Evolutionary conservation across 495 filamentous ascomycete species (phyloP).

Genomic region (Astrocystis sublimbata): DNA sequence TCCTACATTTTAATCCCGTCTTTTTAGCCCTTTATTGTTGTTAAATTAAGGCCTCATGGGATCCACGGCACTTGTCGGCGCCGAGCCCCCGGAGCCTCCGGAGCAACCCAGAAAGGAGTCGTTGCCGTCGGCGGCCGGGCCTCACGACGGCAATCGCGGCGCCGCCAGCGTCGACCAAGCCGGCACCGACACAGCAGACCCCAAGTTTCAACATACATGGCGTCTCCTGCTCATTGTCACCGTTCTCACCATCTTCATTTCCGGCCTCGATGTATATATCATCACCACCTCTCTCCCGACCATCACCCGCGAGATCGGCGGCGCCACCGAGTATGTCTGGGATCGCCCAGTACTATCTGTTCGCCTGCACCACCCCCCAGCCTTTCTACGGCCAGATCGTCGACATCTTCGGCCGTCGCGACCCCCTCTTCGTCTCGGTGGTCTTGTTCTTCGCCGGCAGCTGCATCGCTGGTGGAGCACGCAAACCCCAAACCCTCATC

Average conservation of each 20-base stretch:
- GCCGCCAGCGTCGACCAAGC: too few relatives aligned
- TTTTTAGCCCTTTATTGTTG: too few relatives aligned
- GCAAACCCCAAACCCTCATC: conserved; percentile 66
- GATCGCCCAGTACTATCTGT: conserved; percentile 53
- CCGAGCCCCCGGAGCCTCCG: too few relatives aligned
- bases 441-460: conserved; percentile 64
- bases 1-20: too few relatives aligned
- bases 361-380: conserved; percentile 45
- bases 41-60: too few relatives aligned
- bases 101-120: too few relatives aligned
- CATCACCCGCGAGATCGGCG: conserved; percentile 7
- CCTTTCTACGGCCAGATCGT: conserved; percentile 44
- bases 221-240: background rate
- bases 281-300: conserved; percentile 18
- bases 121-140: too few relatives aligned
- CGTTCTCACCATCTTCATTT: background rate
- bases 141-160: too few relatives aligned
- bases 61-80: too few relatives aligned
- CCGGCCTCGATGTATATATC: conserved; percentile 1
- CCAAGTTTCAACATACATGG: conserved; percentile 8
- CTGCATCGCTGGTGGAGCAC: conserved; percentile 64
- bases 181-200: too few relatives aligned
- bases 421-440: conserved; percentile 62
- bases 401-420: conserved; percentile 77
- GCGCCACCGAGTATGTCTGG: conserved; percentile 41